These are phyloP conservation scores for Fusarium sp. DNA, from an alignment of 2,329 filamentous ascomycete species.

Conservation along the genomic window DNA sequence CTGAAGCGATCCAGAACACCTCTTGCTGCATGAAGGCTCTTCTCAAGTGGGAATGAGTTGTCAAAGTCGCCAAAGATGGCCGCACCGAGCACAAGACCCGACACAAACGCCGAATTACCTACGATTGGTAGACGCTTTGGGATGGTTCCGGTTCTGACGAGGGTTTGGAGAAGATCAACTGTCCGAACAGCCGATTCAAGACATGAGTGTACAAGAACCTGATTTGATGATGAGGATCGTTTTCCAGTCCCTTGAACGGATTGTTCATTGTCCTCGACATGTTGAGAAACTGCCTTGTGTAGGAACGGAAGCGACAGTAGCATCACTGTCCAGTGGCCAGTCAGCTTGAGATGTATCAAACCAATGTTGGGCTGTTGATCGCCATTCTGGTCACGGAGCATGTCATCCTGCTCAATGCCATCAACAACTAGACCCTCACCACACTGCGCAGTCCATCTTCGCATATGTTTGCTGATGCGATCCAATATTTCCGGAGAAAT, in stretches of 20 bases:
- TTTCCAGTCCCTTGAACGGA: conserved; percentile 19
- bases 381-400: conserved; percentile 33
- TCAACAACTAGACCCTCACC: conserved; percentile 34
- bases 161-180: conserved; percentile 55
- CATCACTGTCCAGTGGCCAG: conserved; percentile 57
- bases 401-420: conserved; percentile 41
- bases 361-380: conserved; percentile 44
- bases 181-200: conserved; percentile 54
- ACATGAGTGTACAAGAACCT: conserved; percentile 52
- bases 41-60: conserved; percentile 49
- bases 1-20: conserved; percentile 46
- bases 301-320: conserved; percentile 55
- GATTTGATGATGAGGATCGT: conserved; percentile 25
- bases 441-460: conserved; percentile 44
- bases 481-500: conserved; percentile 49
- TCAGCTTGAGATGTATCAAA: conserved; percentile 52
- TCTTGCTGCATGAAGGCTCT: conserved; percentile 43
- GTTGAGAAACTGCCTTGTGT: conserved; percentile 48
- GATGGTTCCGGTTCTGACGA: conserved; percentile 52
- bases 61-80: conserved; percentile 62
- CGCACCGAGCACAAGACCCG: conserved; percentile 59
- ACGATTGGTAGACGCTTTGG: conserved; percentile 60
- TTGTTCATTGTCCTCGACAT: conserved; percentile 37
- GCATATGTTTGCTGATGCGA: conserved; percentile 43
- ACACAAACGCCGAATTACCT: conserved; percentile 61